Conservation (phyloP, 139 green algal genomes). For the Auxenochlorella pyrenoidosa region DNA sequence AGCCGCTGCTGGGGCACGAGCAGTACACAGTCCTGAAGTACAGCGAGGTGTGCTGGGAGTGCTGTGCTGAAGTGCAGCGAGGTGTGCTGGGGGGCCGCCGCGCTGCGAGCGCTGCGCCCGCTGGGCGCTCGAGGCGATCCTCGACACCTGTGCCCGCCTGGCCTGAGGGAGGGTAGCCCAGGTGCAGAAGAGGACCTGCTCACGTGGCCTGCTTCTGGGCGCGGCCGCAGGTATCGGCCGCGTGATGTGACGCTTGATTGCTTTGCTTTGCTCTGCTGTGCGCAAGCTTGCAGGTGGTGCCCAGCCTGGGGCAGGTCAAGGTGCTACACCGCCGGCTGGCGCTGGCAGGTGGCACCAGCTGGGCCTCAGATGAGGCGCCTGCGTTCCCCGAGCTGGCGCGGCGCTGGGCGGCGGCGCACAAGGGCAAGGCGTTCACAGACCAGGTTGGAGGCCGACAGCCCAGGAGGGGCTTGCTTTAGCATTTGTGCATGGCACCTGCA, state of each 20-base stretch:
- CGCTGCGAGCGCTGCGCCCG: no score
- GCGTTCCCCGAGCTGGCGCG: slow-evolving; percentile 22
- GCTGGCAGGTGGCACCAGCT: background rate
- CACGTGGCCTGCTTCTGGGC: no score
- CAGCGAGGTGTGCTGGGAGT: slow-evolving; percentile 39
- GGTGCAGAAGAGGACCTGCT: no score
- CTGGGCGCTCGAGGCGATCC: no score
- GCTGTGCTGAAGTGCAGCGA: background rate
- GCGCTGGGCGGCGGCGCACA: slow-evolving; percentile 15
- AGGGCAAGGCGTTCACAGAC: slow-evolving; percentile 47
- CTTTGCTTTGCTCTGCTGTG: no score
- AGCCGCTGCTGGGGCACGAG: slow-evolving; percentile 53
- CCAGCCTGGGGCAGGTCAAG: slow-evolving; percentile 54
- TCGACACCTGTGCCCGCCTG: no score
- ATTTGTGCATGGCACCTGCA: no score
- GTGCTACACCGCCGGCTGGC: slow-evolving; percentile 39
- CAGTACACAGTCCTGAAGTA: slow-evolving; percentile 74
- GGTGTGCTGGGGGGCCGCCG: background rate
- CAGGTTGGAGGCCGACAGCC: background rate
- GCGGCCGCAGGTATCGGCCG: no score
- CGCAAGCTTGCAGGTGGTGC: slow-evolving; percentile 42
- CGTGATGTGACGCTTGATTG: no score
- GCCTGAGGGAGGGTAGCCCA: no score
- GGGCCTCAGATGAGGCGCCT: background rate
- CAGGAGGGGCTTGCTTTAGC: no score